Base-by-base conservation (phyloP, 805 yeast genomes). In the Kuraishia capsulata region DNA sequence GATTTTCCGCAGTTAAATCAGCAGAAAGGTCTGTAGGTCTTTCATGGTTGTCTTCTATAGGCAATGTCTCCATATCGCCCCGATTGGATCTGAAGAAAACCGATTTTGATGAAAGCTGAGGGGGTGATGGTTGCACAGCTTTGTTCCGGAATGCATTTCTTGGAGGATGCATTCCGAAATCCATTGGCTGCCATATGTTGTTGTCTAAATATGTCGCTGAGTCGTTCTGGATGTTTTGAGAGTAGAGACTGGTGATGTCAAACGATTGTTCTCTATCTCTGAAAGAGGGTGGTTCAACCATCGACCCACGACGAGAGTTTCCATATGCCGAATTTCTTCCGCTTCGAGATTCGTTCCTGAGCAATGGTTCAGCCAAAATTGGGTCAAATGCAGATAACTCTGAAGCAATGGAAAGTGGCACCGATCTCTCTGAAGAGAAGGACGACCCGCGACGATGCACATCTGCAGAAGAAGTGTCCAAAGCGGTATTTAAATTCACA, bases 191-290 rank as follows among this genome's bases (percentile, higher is more conserved):
- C 31, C 31, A 28, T 11, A 28, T 28, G 31, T 28, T 28, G 17
- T 28, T 14, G 13, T 28, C 31, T 13, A 14, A 17, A n/a, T n/a
- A n/a, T n/a, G n/a, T n/a, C n/a, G n/a, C n/a, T n/a, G n/a, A n/a
- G n/a, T n/a, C n/a, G n/a, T n/a, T n/a, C 17, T 23, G 26, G 26
- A 11, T 8, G 10, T 23, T 30, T 11, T 33, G 24, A 4, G 30
- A 6, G 14, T 34, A 38, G 40, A 46, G 36, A 13, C 41, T 36
- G 3, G 49, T 39, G 35, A 46, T 42, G 35, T 46, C 49, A 14
- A 38, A 20, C 6, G 45, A 42, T 23, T 35, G 39, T 24, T 36
- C 44, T 25, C 30, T 38, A 21, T 37, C 43, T 11, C 40, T 31
- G 31, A 31, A 23, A 9, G 20, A 14, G 5, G 11, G 30, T 4